These are phyloP conservation scores for Solanum chmielewskii DNA, from an alignment of 257 asterid genomes.

Conservation along the genomic window DNA sequence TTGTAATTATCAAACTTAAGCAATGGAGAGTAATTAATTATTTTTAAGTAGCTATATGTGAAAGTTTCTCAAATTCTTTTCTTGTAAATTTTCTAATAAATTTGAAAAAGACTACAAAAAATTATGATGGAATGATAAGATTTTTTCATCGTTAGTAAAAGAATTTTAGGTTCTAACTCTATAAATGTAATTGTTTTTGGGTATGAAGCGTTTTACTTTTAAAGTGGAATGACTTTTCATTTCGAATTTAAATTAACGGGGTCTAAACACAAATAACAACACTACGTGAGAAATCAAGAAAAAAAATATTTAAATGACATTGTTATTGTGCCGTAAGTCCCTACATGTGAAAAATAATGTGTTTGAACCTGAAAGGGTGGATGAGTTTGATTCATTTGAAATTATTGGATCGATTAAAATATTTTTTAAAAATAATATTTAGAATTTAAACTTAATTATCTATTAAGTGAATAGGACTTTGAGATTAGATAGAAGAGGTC, in stretches of 20 bases:
- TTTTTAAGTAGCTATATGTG: no score
- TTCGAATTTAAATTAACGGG: background rate
- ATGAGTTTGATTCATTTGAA: no score
- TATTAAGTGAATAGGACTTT: no score
- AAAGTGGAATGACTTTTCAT: background rate
- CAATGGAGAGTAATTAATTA: no score
- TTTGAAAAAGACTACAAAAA: background rate
- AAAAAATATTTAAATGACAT: background rate
- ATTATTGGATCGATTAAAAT: no score
- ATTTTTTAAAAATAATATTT: no score
- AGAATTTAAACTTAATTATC: no score
- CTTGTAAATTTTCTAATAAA: background rate
- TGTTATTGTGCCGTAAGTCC: conserved; percentile 20
- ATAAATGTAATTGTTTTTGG: background rate
- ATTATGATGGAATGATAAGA: background rate
- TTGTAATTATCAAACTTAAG: no score
- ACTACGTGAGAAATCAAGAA: no score
- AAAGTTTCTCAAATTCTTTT: no score
- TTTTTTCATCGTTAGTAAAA: background rate
- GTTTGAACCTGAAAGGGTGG: no score
- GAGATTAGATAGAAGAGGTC: no score
- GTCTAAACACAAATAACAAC: background rate
- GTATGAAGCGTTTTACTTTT: background rate
- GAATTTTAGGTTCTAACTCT: rapidly evolving
- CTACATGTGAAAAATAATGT: background rate